These are phyloP conservation scores for Ganoderma sinense DNA, from an alignment of 1,284 basidiomycete genomes.

Conservation along the genomic window DNA sequence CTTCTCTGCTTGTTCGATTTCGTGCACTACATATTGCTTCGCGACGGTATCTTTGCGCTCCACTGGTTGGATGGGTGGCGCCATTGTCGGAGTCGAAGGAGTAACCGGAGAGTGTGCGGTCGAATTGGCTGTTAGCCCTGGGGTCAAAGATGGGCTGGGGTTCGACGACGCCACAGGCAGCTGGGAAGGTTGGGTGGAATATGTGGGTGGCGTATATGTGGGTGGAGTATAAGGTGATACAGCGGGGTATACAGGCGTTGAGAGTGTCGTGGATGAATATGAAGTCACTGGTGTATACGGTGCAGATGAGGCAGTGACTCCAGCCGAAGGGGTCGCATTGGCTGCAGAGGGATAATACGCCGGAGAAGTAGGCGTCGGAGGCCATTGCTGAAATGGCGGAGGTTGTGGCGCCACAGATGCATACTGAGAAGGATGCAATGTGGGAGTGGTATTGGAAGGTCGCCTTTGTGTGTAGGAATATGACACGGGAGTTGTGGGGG, in stretches of 20 bases:
- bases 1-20: conserved; percentile 55
- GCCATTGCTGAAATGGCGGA: conserved; percentile 27
- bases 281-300: neutral
- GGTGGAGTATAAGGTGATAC: neutral
- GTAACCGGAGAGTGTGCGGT: conserved; percentile 16
- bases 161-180: neutral
- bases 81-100: conserved; percentile 28
- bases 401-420: conserved; percentile 9
- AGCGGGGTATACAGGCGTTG: conserved; percentile 9
- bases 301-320: neutral
- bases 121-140: neutral
- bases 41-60: conserved; percentile 54
- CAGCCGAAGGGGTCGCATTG: conserved; percentile 24
- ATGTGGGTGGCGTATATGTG: neutral
- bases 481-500: neutral
- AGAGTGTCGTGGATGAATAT: neutral
- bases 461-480: neutral
- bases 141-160: neutral
- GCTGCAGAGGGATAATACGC: conserved; percentile 20
- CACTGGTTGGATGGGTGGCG: conserved; percentile 33
- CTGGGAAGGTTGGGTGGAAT: neutral
- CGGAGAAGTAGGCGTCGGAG: conserved; percentile 17
- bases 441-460: neutral
- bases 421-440: conserved; percentile 1
- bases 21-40: conserved; percentile 74